A percentile compares a stretch with the other conserved stretches of the same genome.
phyloP scores from a whole-genome alignment of 2,329 filamentous ascomycete genomes.

The Clonostachys rhizophaga region DNA sequence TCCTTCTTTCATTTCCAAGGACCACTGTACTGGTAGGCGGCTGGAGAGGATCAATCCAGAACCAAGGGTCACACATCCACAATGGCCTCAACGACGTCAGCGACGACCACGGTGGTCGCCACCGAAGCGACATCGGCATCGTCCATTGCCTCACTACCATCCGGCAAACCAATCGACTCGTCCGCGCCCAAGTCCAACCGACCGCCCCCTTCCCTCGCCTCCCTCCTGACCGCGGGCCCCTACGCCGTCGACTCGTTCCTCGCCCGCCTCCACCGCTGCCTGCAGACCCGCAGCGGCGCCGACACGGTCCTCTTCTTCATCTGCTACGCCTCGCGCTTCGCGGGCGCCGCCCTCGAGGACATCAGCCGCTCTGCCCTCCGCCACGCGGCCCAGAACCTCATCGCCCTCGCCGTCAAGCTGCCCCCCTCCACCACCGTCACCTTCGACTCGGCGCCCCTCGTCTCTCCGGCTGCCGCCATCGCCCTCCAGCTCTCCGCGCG shows the following conservation, averaged over 20 bases:
- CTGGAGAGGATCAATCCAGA: not conserved
- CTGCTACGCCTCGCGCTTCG: conserved; percentile 61
- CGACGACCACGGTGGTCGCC: not conserved
- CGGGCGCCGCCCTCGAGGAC: conserved; percentile 42
- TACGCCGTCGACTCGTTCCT: conserved; percentile 44
- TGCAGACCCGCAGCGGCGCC: conserved; percentile 64
- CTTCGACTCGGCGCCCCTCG: conserved; percentile 26
- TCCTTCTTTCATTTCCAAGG: not conserved
- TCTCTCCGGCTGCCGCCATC: conserved; percentile 30
- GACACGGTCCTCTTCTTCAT: conserved; percentile 65
- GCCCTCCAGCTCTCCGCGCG: conserved; percentile 44
- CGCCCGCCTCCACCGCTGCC: conserved; percentile 53
- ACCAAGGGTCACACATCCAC: not conserved
- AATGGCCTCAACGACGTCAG: not conserved
- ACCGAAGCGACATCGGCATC: not conserved
- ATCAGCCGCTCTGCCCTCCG: conserved; percentile 54
- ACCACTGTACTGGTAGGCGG: not conserved
- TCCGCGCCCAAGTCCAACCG: conserved; percentile 1
- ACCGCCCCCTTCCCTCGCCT: conserved; percentile 2
- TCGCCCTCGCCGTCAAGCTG: conserved; percentile 45
- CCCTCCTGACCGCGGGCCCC: conserved; percentile 9
- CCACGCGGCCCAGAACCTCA: conserved; percentile 42
- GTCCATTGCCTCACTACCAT: not conserved
- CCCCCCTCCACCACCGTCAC: conserved; percentile 44
- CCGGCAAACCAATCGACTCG: conserved; percentile 2